Evolutionary conservation across 2,329 filamentous ascomycete genomes (phyloP), one percentile per base, ranked within the genome.

Genomic region (Fusarium coicis): DNA sequence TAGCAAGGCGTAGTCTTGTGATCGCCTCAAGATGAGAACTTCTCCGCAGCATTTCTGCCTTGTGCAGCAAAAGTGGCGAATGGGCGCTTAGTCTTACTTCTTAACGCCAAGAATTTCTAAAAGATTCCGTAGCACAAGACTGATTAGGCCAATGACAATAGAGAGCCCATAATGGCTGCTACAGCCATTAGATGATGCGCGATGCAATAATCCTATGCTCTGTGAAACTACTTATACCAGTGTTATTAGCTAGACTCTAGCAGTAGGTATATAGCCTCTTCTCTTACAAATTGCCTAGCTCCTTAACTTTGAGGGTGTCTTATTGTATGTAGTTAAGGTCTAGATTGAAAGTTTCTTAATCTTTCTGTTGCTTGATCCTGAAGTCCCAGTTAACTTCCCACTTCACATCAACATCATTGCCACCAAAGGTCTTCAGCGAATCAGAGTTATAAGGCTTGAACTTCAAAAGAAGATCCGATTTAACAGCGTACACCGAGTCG

Each of bases 391-490:
- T 55, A 2, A 55, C 37, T 8, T 55, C 52, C 52, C 52, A 55
- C 37, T 43, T 55, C 21, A 55, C 52, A 30, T 32, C 26, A 2
- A 19, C 21, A 4, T n/a, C 21, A 0, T 19, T 23, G 2, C 11
- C 52, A 0, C 21, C 15, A 10, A 2, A 19, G 0, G 11, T 14
- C 16, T 43, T n/a, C 9, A 7, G 0, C 2, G 21, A 18, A 4
- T 2, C 8, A 4, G 11, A 30, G 0, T 1, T 10, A 7, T 19
- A 43, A 7, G 26, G 21, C 0, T 15, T 43, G 26, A 55, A 55
- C 11, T 19, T 10, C 0, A 43, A 14, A 4, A 55, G 26, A 3
- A 55, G 1, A 19, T 43, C 37, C 8, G 52, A 43, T 3, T 55
- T 55, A 1, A 55, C 52, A 2, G 52, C 52, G 0, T 43, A 55